Evolutionary conservation across 352 stramenopile species (phyloP), one percentile per base, ranked within the genome.

Genomic region (Pythium myriotylum): DNA sequence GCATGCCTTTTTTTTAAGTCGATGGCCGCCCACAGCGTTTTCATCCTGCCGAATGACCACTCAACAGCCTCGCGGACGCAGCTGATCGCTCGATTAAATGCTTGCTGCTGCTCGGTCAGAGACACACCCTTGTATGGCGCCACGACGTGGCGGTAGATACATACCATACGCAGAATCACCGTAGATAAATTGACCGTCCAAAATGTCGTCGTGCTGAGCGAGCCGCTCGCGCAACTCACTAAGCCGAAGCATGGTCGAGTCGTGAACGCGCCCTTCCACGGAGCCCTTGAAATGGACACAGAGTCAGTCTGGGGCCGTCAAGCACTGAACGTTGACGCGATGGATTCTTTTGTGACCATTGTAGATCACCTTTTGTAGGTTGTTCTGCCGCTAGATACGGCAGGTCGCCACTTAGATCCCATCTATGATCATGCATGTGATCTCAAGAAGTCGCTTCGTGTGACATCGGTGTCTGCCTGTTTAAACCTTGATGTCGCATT

Each of bases 81-180:
- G 20, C 63, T 68, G 52, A 72, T 67, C 3, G 12, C 5, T 0
- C n/a, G 8, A 24, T 68, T 72, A 46, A 72, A 59, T 16, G 22
- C 35, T 7, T 35, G 14, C 16, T 56, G 24, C 17, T 49, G 26
- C 7, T 9, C 17, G 13, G 29, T 47, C 16, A 37, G 1, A 37
- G 54, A 3, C n/a, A 48, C 53, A 20, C 53, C 40, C 20, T 68
- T 68, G 58, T 54, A 70, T 0, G 32, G 41, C 23, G 10, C 37
- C 3, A 55, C 22, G 23, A 71, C 43, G 23, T 39, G 54, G 10
- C 50, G 12, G 17, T 24, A 51, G 1, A n/a, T n/a, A n/a, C n/a
- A 66, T 35, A 16, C 35, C 63, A 40, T 70, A 70, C n/a, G 51
- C 55, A 7, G 63, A 56, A 29, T 70, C 56, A 10, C 61, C 61